A percentile compares a stretch with the other conserved stretches of the same genome.
phyloP scores from a whole-genome alignment of 306 rosid genomes.

The Vigna unguiculata region DNA sequence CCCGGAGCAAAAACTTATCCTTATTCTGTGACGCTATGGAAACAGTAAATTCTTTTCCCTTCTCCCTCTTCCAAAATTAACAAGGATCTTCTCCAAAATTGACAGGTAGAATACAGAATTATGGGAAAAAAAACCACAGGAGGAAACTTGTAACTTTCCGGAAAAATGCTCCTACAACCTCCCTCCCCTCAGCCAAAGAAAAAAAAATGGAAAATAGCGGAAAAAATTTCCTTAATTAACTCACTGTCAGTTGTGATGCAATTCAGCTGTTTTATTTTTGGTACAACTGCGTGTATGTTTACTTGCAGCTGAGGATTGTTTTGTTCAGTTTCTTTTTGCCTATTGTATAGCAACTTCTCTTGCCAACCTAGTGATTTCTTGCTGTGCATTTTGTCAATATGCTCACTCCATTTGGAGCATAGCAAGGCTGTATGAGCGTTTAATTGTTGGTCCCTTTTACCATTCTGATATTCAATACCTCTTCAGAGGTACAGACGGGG shows the following conservation, averaged over 20 bases:
- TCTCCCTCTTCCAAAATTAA: slow-evolving; percentile 33
- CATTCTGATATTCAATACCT: not conserved
- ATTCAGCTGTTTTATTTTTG: slow-evolving; percentile 24
- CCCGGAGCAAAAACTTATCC: slow-evolving; percentile 42
- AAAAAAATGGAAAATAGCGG: not conserved
- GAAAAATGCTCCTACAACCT: slow-evolving; percentile 36
- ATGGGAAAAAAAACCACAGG: slow-evolving; percentile 42
- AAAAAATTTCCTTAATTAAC: slow-evolving; percentile 33
- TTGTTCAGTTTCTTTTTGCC: slow-evolving; percentile 33
- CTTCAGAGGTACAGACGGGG: not conserved
- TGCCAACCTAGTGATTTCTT: slow-evolving; percentile 34
- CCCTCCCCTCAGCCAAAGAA: not conserved
- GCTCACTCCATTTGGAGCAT: slow-evolving; percentile 25
- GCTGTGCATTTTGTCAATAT: slow-evolving; percentile 28
- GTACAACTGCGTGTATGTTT: slow-evolving; percentile 40
- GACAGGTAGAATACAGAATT: slow-evolving; percentile 49
- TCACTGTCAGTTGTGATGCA: slow-evolving; percentile 36
- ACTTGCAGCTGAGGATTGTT: slow-evolving; percentile 35
- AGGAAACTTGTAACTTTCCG: slow-evolving; percentile 30
- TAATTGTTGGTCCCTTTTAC: slow-evolving; percentile 1
- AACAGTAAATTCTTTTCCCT: slow-evolving; percentile 54
- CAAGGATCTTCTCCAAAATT: slow-evolving; percentile 26
- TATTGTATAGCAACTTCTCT: slow-evolving; percentile 44
- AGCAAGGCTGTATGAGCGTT: slow-evolving; percentile 12
- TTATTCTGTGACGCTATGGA: slow-evolving; percentile 43